Conservation (phyloP, 176 grass and related monocot species). For the Carex myosuroides region DNA sequence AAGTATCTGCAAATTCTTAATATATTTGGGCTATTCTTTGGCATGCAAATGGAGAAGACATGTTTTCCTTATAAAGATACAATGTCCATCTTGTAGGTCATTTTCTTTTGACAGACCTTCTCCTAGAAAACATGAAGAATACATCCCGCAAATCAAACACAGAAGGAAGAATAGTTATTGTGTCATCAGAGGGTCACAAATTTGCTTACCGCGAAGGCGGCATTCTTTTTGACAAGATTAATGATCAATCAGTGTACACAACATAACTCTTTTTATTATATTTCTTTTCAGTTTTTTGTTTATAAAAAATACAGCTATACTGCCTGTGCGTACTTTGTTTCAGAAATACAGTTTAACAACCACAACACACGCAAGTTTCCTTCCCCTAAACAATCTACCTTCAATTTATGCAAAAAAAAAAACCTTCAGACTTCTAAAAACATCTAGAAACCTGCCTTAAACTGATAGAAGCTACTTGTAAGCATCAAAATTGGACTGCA, state of each 20-base stretch:
- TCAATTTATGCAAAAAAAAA: background rate
- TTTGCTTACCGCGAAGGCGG: slow-evolving; percentile 64
- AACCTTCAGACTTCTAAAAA: background rate
- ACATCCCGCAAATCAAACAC: slow-evolving; percentile 48
- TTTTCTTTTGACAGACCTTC: slow-evolving; percentile 89
- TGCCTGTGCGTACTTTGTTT: background rate
- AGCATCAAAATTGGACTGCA: background rate
- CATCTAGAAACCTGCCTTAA: background rate
- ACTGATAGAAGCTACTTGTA: background rate
- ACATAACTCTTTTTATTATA: background rate
- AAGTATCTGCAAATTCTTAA: background rate
- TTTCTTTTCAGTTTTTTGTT: background rate
- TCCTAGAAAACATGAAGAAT: slow-evolving; percentile 85
- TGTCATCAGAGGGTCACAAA: slow-evolving; percentile 78
- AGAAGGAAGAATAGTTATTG: slow-evolving; percentile 85
- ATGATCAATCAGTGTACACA: slow-evolving; percentile 63
- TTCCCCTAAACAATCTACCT: background rate
- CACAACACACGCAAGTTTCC: background rate
- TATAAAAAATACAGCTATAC: background rate
- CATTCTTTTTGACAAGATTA: slow-evolving; percentile 72
- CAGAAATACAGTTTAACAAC: background rate
- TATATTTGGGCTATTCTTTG: background rate
- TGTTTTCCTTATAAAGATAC: background rate
- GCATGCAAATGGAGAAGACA: background rate
- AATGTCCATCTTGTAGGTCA: slow-evolving; percentile 45